Conservation (phyloP, 495 filamentous ascomycete genomes). For the Apodospora peruviana region DNA sequence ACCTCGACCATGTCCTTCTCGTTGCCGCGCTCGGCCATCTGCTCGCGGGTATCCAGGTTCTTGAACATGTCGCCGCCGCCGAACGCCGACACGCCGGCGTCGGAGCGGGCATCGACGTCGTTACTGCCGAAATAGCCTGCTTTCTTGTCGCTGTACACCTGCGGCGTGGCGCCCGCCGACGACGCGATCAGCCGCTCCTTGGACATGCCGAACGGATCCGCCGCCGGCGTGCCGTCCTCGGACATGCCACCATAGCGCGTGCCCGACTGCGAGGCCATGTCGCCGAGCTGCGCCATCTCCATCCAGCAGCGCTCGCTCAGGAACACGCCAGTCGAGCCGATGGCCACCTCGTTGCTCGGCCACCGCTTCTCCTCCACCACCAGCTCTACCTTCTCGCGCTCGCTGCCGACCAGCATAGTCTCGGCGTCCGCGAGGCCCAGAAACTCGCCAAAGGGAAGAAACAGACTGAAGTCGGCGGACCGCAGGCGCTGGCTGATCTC, state of each 20-base stretch:
- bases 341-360: conserved; percentile 84
- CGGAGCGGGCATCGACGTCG: conserved; percentile 80
- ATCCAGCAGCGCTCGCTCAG: conserved; percentile 93
- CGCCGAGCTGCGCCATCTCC: conserved; percentile 72
- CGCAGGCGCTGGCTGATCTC: conserved; percentile 91
- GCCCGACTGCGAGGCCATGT: conserved; percentile 49
- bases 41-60: conserved; percentile 86
- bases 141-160: conserved; percentile 68
- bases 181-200: conserved; percentile 65
- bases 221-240: conserved; percentile 34
- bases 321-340: conserved; percentile 91
- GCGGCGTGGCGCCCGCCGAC: conserved; percentile 47
- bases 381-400: conserved; percentile 85
- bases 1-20: conserved; percentile 87
- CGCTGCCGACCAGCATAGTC: conserved; percentile 79
- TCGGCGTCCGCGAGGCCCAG: conserved; percentile 81
- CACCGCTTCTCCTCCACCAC: conserved; percentile 85
- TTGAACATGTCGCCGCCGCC: conserved; percentile 95
- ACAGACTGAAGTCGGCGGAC: conserved; percentile 91
- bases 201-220: conserved; percentile 53
- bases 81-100: conserved; percentile 83
- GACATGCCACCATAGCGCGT: conserved; percentile 43
- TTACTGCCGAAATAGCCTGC: conserved; percentile 77
- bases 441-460: conserved; percentile 94
- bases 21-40: conserved; percentile 93